Conservation (phyloP, 345 rosid species). For the Reutealis trisperma region DNA sequence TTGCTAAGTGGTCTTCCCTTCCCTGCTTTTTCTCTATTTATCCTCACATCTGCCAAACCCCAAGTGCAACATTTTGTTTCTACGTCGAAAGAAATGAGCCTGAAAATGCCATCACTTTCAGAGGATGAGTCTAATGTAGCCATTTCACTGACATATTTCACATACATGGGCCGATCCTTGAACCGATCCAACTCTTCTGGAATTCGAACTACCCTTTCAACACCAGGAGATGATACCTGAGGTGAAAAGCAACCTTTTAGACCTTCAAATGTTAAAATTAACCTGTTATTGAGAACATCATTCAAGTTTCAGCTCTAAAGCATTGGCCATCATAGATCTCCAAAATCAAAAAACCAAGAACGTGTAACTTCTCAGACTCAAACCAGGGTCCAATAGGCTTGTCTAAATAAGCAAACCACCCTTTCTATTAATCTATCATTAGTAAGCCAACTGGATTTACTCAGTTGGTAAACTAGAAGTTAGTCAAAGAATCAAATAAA, state of each 20-base stretch:
- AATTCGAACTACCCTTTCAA: slow-evolving; percentile 72
- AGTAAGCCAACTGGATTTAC: neutral
- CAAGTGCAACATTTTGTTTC: slow-evolving; percentile 62
- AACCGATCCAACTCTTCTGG: slow-evolving; percentile 83
- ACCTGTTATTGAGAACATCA: slow-evolving; percentile 2
- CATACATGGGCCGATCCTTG: slow-evolving; percentile 74
- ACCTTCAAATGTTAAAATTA: neutral
- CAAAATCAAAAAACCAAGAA: neutral
- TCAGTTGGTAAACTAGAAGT: neutral
- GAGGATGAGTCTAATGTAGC: slow-evolving; percentile 19
- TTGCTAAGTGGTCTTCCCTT: slow-evolving; percentile 90
- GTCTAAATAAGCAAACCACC: neutral
- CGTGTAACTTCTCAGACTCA: neutral
- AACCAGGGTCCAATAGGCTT: too few species aligned
- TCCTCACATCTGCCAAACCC: slow-evolving; percentile 80
- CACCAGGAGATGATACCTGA: slow-evolving; percentile 93
- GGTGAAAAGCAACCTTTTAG: slow-evolving; percentile 8
- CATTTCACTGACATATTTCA: slow-evolving; percentile 44
- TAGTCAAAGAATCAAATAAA: neutral
- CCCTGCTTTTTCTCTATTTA: slow-evolving; percentile 83
- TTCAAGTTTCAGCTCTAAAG: slow-evolving; percentile 9
- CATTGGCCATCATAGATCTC: slow-evolving; percentile 11
- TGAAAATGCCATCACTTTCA: slow-evolving; percentile 71
- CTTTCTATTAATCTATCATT: neutral
- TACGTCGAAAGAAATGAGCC: slow-evolving; percentile 63